These are phyloP conservation scores for Annulohypoxylon maeteangense DNA, from an alignment of 495 filamentous ascomycete species.

Conservation along the genomic window DNA sequence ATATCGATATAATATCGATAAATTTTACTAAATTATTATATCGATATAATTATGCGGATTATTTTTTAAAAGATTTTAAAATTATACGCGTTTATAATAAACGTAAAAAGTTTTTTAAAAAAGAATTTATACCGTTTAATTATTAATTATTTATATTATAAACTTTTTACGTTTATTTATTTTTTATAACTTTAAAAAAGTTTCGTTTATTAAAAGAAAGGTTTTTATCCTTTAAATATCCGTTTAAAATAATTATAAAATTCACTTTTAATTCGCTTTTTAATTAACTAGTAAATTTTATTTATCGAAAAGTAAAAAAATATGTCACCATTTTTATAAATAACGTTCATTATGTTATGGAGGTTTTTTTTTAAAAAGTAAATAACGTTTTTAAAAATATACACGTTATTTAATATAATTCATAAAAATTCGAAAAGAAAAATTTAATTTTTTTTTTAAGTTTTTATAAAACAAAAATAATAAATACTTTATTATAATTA, in stretches of 20 bases:
- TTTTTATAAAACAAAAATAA: not conserved
- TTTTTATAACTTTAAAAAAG: not conserved
- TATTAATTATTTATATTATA: not conserved
- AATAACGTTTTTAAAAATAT: not conserved
- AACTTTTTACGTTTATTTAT: not conserved
- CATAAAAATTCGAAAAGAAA: not conserved
- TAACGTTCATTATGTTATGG: not conserved
- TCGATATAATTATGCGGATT: too few relatives aligned
- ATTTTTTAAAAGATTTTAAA: too few relatives aligned
- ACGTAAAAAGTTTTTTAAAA: not conserved
- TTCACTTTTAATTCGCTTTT: not conserved
- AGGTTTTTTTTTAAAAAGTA: not conserved
- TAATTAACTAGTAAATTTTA: not conserved
- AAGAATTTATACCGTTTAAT: not conserved
- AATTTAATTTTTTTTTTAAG: not conserved
- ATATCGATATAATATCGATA: too few relatives aligned
- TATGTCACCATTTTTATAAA: not conserved
- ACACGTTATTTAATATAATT: not conserved
- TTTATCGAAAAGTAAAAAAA: not conserved
- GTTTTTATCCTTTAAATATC: not conserved
- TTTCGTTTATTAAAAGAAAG: not conserved
- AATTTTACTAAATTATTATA: too few relatives aligned
- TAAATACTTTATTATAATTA: not conserved
- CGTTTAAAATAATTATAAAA: not conserved
- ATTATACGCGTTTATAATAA: not conserved